These are phyloP conservation scores for Sesbania bispinosa DNA, from an alignment of 306 rosid genomes.

Conservation along the genomic window DNA sequence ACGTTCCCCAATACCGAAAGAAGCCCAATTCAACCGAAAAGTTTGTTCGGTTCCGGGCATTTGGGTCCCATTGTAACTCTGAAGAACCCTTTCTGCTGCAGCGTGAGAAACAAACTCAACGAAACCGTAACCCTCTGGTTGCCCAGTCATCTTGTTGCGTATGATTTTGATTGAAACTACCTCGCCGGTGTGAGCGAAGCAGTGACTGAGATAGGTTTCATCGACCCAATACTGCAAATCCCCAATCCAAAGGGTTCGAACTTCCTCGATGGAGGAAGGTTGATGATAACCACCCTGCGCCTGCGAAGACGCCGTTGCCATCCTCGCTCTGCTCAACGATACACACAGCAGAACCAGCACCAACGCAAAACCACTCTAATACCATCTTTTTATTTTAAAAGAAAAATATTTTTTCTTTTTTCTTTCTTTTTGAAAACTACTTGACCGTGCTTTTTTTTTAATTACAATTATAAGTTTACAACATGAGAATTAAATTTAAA, in stretches of 20 bases:
- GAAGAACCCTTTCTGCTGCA: slow-evolving; percentile 79
- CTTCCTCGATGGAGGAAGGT: slow-evolving; percentile 47
- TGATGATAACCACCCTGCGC: slow-evolving; percentile 20
- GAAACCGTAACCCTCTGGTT: slow-evolving; percentile 89
- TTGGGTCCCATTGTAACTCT: slow-evolving; percentile 67
- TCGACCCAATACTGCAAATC: slow-evolving; percentile 95
- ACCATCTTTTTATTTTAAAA: too few species aligned
- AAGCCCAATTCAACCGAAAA: slow-evolving; percentile 89
- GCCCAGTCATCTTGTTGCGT: slow-evolving; percentile 80
- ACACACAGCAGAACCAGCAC: neutral
- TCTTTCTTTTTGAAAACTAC: too few species aligned
- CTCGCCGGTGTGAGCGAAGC: slow-evolving; percentile 88
- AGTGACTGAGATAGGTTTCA: slow-evolving; percentile 61
- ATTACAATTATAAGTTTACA: too few species aligned
- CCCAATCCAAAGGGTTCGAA: slow-evolving; percentile 90
- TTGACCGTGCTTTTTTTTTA: too few species aligned
- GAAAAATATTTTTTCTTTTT: too few species aligned
- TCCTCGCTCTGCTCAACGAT: neutral
- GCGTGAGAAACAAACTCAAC: slow-evolving; percentile 84
- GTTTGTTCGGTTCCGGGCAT: slow-evolving; percentile 92
- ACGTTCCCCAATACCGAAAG: slow-evolving; percentile 85
- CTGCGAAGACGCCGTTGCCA: too few species aligned
- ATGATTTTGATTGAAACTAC: slow-evolving; percentile 84
- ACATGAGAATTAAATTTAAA: too few species aligned
- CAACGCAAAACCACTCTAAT: too few species aligned